Base-by-base conservation (phyloP, 2,329 filamentous ascomycete species). In the Phialophora tarda region DNA sequence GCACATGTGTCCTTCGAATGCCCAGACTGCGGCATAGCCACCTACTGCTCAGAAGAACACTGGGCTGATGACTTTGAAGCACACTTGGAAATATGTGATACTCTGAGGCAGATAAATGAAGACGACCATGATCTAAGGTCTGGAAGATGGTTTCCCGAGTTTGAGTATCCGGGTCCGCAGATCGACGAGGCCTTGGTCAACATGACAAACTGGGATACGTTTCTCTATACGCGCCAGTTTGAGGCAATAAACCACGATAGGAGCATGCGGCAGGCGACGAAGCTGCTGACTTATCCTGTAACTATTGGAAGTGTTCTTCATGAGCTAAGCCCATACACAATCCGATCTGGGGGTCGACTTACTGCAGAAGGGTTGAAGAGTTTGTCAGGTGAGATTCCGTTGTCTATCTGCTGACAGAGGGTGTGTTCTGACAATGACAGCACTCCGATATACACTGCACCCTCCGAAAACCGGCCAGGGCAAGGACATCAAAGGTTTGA, bases 121-220 rank as follows among this genome's bases (percentile, higher is more conserved):
- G 95, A 99, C 75, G 95, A 99, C 73, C 96, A 99, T 76, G 95
- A 99, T 77, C 80, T 99, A 71, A 85, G 91, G 59, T 97, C 92
- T 21, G 95, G 95, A 3, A 87, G 95, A 30, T 90, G 92, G 78
- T 99, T 99, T 79, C 89, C 91, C 14, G 96, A 99, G 78, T 98
- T 96, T 75, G 88, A 93, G 68, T 96, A 97, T 75, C 93, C 95
- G 0, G 91, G 90, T 14, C 85, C 89, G 62, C 93, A 97, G 80
- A 88, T 97, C 77, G 93, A 97, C 71, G 94, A 97, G 77, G 91
- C 93, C 38, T 85, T 95, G 71, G 88, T 97, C 71, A 99, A 99
- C 79, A 93, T 99, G 91, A 96, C 91, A 51, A 99, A 96, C 78
- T 99, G 95, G 95, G 95, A 99, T 78, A 98, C 95, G 0, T 92